Base-by-base conservation (phyloP, 441 rosid species). In the Euphorbia schlechtendalii region DNA sequence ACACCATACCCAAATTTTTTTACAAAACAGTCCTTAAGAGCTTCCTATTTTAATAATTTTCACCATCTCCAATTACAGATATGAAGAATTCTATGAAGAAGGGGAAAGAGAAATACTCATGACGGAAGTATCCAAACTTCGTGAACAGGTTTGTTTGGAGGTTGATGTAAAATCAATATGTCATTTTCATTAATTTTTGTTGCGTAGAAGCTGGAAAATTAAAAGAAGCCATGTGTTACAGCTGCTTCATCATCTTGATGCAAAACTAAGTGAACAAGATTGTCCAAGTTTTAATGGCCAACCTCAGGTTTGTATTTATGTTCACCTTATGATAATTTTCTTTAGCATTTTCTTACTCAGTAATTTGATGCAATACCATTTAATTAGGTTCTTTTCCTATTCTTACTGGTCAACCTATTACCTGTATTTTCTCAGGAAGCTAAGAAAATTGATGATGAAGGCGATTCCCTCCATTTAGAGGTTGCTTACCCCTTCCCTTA, bases 11-110 rank as follows among this genome's bases (percentile, higher is more conserved):
- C 66, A 75, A 2, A 0, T 25, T 22, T 3, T 64, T 54, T 59
- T 52, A 2, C 68, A 69, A 41, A 40, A 38, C 54, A 49, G 34
- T 65, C 18, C 48, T 45, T 32, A 43, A 54, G 15, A 18, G 62
- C 40, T 48, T 45, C 20, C 52, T 27, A 14, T 71, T 46, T 46
- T 41, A 73, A 56, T 67, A 59, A 67, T 65, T 27, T 69, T 61
- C 30, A 24, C 66, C 70, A 51, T 77, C 75, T 77, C 74, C 43
- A 7, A 69, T 61, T 70, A 45, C 69, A 95, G 99, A 75, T 92
- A 80, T 85, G 96, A 92, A 83, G 99, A 95, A 69, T 92, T 95
- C 69, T 92, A 92, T 61, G 95, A 89, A 71, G 99, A 92, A 81
- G 99, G 98, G 59, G 99, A 95, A 80, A 83, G 95, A 69, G 96